A percentile compares a stretch with the other conserved stretches of the same genome.
phyloP scores from a whole-genome alignment of 495 filamentous ascomycete genomes.

The Trichocladium antarcticum region DNA sequence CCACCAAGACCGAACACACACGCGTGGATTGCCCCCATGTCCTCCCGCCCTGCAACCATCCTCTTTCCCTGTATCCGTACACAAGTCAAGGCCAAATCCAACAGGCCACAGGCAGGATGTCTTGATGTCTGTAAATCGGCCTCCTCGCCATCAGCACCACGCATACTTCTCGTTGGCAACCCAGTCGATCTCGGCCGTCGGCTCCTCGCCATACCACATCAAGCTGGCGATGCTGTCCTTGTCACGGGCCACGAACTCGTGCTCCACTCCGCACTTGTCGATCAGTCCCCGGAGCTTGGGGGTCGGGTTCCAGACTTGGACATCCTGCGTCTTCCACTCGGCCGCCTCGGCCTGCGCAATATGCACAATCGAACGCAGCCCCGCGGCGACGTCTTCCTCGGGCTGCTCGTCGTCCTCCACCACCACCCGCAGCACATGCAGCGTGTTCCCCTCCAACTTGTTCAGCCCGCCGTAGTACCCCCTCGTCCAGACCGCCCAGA shows the following conservation, averaged over 20 bases:
- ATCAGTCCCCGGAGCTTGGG: constrained; percentile 25
- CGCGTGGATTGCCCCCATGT: too few relatives aligned
- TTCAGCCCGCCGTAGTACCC: constrained; percentile 46
- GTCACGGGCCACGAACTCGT: constrained; percentile 36
- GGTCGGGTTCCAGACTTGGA: constrained; percentile 45
- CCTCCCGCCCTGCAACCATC: too few relatives aligned
- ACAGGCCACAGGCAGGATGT: too few relatives aligned
- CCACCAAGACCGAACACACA: too few relatives aligned
- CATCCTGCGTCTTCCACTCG: constrained; percentile 34
- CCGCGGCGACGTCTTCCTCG: constrained; percentile 41
- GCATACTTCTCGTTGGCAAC: constrained; percentile 84
- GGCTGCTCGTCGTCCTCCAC: constrained; percentile 46
- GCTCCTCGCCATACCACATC: constrained; percentile 42
- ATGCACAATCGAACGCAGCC: constrained; percentile 42
- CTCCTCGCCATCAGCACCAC: constrained; percentile 60
- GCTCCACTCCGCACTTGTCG: constrained; percentile 32
- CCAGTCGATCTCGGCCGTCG: constrained; percentile 60
- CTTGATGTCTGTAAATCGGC: too few relatives aligned
- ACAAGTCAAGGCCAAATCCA: too few relatives aligned
- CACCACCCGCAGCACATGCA: constrained; percentile 71
- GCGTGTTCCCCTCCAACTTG: constrained; percentile 46
- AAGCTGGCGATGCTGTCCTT: constrained; percentile 42
- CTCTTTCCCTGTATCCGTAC: too few relatives aligned
- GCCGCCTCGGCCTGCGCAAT: constrained; percentile 30
- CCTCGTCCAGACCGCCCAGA: constrained; percentile 77